These are phyloP conservation scores for Knoxia roxburghii DNA, from an alignment of 257 asterid genomes.

Conservation along the genomic window DNA sequence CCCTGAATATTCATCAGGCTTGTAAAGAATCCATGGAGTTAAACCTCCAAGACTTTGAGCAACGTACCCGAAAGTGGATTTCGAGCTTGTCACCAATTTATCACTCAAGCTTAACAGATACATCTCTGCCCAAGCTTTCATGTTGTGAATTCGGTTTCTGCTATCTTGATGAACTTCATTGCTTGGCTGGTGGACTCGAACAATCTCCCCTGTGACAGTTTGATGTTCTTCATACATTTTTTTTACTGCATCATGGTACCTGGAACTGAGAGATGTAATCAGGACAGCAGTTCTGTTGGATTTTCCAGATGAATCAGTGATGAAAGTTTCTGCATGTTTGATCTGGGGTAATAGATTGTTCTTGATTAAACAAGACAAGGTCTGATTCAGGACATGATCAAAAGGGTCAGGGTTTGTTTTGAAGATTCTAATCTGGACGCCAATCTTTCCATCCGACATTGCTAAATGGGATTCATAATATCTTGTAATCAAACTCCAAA, in stretches of 20 bases:
- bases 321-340: slow-evolving; percentile 15
- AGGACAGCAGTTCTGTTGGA: slow-evolving; percentile 36
- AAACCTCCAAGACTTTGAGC: slow-evolving; percentile 81
- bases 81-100: slow-evolving; percentile 62
- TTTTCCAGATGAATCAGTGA: slow-evolving; percentile 10
- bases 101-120: slow-evolving; percentile 65
- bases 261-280: slow-evolving; percentile 45
- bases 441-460: slow-evolving; percentile 46
- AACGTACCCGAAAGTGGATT: slow-evolving; percentile 83
- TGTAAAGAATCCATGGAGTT: slow-evolving; percentile 70
- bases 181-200: slow-evolving; percentile 63
- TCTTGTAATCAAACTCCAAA: slow-evolving; percentile 64
- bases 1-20: slow-evolving; percentile 38
- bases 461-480: slow-evolving; percentile 57
- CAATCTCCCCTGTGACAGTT: slow-evolving; percentile 51
- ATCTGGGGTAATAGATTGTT: slow-evolving; percentile 47
- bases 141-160: slow-evolving; percentile 41
- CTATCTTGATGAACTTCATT: slow-evolving; percentile 49
- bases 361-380: slow-evolving; percentile 44
- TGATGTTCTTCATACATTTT: slow-evolving; percentile 57
- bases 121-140: slow-evolving; percentile 78
- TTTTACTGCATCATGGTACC: slow-evolving; percentile 49
- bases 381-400: slow-evolving; percentile 48
- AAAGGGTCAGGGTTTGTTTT: slow-evolving; percentile 32
- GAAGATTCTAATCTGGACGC: slow-evolving; percentile 62